A percentile compares a stretch with the other conserved stretches of the same genome.
Conservation (phyloP, 768 basidiomycete species). For the Crucibulum laeve region DNA sequence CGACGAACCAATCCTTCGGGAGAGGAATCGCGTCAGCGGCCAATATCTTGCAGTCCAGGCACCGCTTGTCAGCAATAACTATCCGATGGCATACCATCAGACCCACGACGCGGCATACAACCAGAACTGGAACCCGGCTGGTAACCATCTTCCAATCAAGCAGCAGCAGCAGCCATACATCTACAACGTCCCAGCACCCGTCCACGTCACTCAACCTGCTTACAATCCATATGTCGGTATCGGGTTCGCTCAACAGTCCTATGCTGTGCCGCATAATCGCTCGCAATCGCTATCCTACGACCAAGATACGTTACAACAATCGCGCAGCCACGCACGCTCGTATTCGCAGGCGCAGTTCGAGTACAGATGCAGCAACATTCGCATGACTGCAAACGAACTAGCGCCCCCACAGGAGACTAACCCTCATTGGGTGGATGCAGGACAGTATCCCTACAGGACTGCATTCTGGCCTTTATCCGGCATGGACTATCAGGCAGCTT, state of each 20-base stretch:
- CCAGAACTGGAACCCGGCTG: constrained; percentile 34
- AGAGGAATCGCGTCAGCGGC: constrained; percentile 44
- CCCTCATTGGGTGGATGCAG: constrained; percentile 37
- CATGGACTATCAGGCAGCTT: constrained; percentile 37
- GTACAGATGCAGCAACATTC: constrained; percentile 43
- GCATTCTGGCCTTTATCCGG: constrained; percentile 37
- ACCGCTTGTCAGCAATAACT: constrained; percentile 23
- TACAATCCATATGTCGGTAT: constrained; percentile 30
- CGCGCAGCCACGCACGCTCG: constrained; percentile 50
- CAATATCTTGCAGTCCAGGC: constrained; percentile 67
- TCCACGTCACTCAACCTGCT: constrained; percentile 23
- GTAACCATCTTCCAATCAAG: constrained; percentile 30
- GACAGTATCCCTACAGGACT: constrained; percentile 38
- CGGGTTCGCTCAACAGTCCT: constrained; percentile 28
- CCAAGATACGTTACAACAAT: constrained; percentile 39
- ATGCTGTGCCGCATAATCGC: constrained; percentile 47
- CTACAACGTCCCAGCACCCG: constrained; percentile 30
- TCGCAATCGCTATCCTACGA: constrained; percentile 55
- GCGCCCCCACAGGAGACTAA: constrained; percentile 29
- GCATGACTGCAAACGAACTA: constrained; percentile 37
- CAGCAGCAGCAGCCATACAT: constrained; percentile 31
- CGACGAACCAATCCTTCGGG: constrained; percentile 69
- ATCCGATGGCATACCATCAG: constrained; percentile 31
- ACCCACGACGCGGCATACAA: constrained; percentile 19
- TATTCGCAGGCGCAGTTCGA: constrained; percentile 59